Base-by-base conservation (phyloP, 331 rosid species). In the Cydonia oblonga region DNA sequence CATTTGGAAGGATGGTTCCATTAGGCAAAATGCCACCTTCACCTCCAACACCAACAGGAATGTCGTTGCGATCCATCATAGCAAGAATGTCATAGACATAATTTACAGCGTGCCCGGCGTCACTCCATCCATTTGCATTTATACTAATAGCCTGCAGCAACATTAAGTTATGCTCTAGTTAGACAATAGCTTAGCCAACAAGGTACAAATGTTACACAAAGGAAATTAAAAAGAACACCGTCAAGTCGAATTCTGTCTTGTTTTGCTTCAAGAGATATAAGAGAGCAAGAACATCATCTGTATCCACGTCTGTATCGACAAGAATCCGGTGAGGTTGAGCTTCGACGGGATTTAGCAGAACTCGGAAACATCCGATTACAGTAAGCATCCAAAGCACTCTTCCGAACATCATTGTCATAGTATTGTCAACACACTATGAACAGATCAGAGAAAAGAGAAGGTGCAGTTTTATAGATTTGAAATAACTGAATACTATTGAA, bases 21-120 rank as follows among this genome's bases (percentile, higher is more conserved):
- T 75, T 75, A 18, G 72, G 72, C 40, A 66, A 58, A 29, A 66
- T 56, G 22, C 49, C 79, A 26, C 79, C 79, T 66, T 75, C 79
- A 26, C 73, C 73, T 38, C 68, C 73, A 59, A 75, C 68, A 28
- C 68, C 74, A 58, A 67, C 74, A 16, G 61, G 30, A 56, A 67
- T 29, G 51, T 67, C 74, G 32, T 75, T 60, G 7, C 62, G 46
- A 28, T 59, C 74, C 79, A 75, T 75, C 61, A 67, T 28, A 42
- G 11, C 44, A 22, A 75, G 79, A 69, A 67, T 57, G 79, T 67
- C 68, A 18, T 67, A 75, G 6, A 75, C 28, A 24, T 65, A 33
- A 28, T 57, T 44, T 6, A 38, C 74, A 13, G 74, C 61, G 22
- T 67, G 74, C 24, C 68, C 79, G 0, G 66, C 67, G 29, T 66